A percentile compares a stretch with the other conserved stretches of the same genome.
Conservation (phyloP, 257 asterid species). For the Solanum lignicaule region DNA sequence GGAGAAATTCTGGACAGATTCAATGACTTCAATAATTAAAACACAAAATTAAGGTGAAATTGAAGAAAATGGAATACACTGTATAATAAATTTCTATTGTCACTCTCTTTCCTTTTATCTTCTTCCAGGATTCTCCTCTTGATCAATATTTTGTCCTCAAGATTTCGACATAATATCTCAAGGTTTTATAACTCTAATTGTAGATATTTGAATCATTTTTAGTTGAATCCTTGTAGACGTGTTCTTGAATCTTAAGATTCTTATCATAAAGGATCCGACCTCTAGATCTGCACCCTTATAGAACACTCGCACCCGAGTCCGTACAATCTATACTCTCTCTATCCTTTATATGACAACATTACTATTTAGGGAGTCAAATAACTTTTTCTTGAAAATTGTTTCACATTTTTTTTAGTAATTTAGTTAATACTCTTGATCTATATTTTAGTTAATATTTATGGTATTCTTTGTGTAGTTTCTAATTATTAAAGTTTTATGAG, state of each 20-base stretch:
- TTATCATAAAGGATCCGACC: not conserved
- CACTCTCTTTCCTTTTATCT: not conserved
- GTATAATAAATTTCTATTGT: not conserved
- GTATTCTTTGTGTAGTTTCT: not conserved
- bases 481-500: not conserved
- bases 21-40: not conserved
- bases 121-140: not conserved
- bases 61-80: not conserved
- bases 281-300: not conserved
- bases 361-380: not conserved
- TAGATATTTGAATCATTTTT: not conserved
- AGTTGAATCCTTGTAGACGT: not conserved
- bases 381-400: not conserved
- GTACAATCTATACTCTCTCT: not conserved
- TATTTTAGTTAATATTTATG: not conserved
- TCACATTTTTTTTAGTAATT: no score
- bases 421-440: not conserved
- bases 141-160: not conserved
- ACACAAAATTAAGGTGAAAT: not conserved
- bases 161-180: not conserved
- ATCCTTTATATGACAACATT: not conserved
- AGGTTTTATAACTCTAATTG: not conserved
- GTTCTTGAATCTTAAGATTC: not conserved
- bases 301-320: not conserved
- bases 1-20: not conserved